Conservation (phyloP, 345 rosid species). For the Lumnitzera littorea region DNA sequence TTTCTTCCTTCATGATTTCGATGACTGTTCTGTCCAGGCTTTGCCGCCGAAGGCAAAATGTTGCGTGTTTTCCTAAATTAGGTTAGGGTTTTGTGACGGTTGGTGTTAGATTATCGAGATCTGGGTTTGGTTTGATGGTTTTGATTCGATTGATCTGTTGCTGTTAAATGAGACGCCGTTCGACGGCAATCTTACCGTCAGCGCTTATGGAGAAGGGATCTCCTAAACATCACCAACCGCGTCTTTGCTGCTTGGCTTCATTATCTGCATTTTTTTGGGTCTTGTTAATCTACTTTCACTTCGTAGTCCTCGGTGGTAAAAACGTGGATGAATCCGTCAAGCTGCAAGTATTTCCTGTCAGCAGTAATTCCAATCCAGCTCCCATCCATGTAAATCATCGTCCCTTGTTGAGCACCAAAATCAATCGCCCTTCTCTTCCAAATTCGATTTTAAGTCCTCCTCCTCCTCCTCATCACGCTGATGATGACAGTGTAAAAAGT, state of each 20-base stretch:
- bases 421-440: neutral
- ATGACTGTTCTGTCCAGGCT: too few relatives aligned
- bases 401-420: constrained; percentile 2
- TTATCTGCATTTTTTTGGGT: constrained; percentile 18
- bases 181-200: constrained; percentile 2
- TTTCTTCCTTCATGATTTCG: too few relatives aligned
- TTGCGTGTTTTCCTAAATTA: too few relatives aligned
- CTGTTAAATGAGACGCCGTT: constrained; percentile 13
- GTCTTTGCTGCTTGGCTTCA: constrained; percentile 15
- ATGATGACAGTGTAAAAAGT: neutral
- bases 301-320: constrained; percentile 10
- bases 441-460: neutral
- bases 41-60: too few relatives aligned
- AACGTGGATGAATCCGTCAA: constrained; percentile 9
- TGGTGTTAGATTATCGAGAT: neutral
- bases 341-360: constrained; percentile 2
- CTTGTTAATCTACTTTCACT: constrained; percentile 15
- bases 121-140: too few relatives aligned
- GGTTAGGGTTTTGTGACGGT: neutral
- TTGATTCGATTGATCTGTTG: neutral
- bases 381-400: neutral
- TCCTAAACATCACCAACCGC: constrained; percentile 11
- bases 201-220: constrained; percentile 18
- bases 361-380: constrained; percentile 1
- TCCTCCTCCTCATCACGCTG: neutral